Percentiles rank a stretch among this genome's conserved stretches.
Conservation (phyloP, 164 flowering plant species). For the Euptelea pleiosperma region DNA sequence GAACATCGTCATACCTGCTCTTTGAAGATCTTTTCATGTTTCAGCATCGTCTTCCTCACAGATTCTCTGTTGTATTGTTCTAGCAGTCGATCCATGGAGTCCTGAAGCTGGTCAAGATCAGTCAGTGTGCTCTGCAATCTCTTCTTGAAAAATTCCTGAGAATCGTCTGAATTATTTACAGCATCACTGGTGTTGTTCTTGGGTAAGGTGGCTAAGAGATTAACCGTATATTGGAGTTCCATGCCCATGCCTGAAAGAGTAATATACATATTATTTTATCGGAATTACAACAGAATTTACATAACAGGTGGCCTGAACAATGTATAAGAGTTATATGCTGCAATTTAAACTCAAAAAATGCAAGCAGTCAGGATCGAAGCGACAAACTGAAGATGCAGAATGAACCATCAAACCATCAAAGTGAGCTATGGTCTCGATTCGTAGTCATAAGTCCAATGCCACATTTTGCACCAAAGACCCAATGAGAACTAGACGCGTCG, state of each 20-base stretch:
- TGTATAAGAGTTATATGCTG: too few relatives aligned
- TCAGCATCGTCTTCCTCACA: conserved; percentile 51
- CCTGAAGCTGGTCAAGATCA: conserved; percentile 19
- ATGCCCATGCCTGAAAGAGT: conserved; percentile 65
- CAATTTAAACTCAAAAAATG: too few relatives aligned
- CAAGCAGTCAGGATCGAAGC: too few relatives aligned
- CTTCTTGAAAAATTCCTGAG: conserved; percentile 13
- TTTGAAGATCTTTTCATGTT: conserved; percentile 63
- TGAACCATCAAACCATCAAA: too few relatives aligned
- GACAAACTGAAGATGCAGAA: too few relatives aligned
- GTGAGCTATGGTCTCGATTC: too few relatives aligned
- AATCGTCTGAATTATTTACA: conserved; percentile 22
- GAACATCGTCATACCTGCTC: conserved; percentile 49
- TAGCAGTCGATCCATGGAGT: conserved; percentile 41
- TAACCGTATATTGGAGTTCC: conserved; percentile 35
- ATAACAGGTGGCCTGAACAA: neutral
- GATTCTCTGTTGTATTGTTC: conserved; percentile 42
- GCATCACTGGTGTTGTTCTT: conserved; percentile 15
- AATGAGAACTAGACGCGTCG: too few relatives aligned
- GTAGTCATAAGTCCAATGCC: too few relatives aligned
- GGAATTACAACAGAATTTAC: neutral
- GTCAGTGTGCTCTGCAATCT: conserved; percentile 11
- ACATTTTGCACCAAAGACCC: too few relatives aligned
- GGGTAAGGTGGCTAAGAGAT: conserved; percentile 25
- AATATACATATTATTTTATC: neutral